These are phyloP conservation scores for Saccharomyces hybrid DNA, from an alignment of 1,139 yeast genomes.

Conservation along the genomic window DNA sequence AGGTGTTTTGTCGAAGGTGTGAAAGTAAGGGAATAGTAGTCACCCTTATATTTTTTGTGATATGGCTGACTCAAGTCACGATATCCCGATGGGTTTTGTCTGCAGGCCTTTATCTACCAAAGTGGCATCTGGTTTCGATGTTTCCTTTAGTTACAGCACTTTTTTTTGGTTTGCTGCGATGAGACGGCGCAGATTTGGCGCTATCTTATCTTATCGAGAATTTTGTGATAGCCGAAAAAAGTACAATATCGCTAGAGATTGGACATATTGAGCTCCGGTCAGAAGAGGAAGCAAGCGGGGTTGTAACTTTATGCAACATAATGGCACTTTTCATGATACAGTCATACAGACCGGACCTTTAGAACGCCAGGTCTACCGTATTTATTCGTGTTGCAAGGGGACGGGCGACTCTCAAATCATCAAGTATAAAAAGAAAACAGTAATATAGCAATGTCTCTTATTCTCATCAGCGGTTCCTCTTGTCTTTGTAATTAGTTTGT, in stretches of 20 bases:
- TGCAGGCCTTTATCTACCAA: neutral
- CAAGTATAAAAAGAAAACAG: neutral
- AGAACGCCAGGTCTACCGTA: neutral
- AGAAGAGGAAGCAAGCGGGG: neutral
- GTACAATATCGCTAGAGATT: neutral
- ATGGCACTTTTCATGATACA: neutral
- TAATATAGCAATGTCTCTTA: neutral
- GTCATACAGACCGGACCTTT: neutral
- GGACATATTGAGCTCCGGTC: neutral
- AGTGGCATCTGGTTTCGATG: too few relatives aligned
- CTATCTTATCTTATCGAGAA: neutral
- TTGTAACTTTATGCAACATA: too few relatives aligned
- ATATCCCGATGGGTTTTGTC: neutral
- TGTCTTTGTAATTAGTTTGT: neutral
- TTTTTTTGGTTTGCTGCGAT: neutral
- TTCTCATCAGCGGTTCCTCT: neutral
- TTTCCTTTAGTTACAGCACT: neutral
- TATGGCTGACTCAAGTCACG: neutral
- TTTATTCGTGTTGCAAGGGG: neutral
- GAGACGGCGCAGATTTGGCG: neutral
- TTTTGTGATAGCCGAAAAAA: neutral
- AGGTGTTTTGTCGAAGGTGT: neutral
- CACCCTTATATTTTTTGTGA: neutral
- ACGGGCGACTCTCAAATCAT: neutral
- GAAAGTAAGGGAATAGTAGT: neutral